Base-by-base conservation (phyloP, 805 yeast species). In the Barnettozyma salicaria region DNA sequence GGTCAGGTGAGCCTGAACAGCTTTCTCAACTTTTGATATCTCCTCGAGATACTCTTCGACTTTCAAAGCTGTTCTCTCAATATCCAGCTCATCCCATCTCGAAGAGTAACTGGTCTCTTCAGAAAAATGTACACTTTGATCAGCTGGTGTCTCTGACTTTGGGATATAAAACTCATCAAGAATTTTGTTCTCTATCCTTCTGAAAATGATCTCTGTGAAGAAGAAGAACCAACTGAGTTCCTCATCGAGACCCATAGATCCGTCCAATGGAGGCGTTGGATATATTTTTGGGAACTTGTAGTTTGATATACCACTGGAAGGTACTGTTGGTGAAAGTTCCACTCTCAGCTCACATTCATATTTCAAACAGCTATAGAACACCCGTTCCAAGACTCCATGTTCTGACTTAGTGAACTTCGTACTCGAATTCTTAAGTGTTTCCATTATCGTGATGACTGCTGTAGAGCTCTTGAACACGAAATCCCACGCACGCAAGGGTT, bases 281-380 rank as follows among this genome's bases (percentile, higher is more conserved):
- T 50, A 52, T 4, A 50, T 20, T 18, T 37, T 32, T 19, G 49
- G 51, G 38, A 50, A 50, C 10, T 49, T 48, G 31, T 48, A 52
- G 37, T 49, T 45, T 13, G 45, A 46, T 20, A 52, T 50, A 7
- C 53, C 55, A 33, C 52, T 45, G 5, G 50, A 34, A 18, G 55
- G 55, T 2, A 52, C 36, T n/a, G 40, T 34, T 32, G 55, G 57
- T 4, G 54, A 43, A 7, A 52, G 29, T 33, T 50, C 55, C 6
- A 52, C 57, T 22, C 55, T 37, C 8, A 50, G 23, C 30, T 52
- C 57, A 23, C 47, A 45, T 28, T 52, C 55, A 23, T 46, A 50
- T 37, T 47, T 49, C 16, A 49, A 34, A 39, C 55, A 52, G 5
- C 48, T 43, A 30, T 49, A 47, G 36, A 52, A 52, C 0, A 48